Evolutionary conservation across 257 asterid species (phyloP), one percentile per base, ranked within the genome.

Genomic region (Solanum verrucosum): DNA sequence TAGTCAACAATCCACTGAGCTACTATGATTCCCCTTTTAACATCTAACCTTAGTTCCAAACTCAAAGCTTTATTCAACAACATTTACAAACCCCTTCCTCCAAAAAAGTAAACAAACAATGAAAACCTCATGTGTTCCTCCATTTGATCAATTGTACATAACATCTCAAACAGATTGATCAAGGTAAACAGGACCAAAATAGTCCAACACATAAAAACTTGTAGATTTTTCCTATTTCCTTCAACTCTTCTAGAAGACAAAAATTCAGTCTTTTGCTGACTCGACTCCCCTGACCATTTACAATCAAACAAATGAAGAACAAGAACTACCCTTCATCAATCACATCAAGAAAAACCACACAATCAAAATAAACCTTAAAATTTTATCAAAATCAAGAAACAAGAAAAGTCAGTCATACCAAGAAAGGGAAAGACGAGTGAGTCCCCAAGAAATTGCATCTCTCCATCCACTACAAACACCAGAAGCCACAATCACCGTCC

Each of bases 391-490:
- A 21, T 33, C 25, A 79, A 81, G 79, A 12, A 44, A 73, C 23
- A 56, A 25, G 34, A 35, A 67, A 84, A 29, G 13, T 7, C 67
- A 35, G 35, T 31, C 18, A 91, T 95, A 97, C 99, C 99, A 95
- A 87, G 96, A 95, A 67, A 97, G 94, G 87, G 96, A 96, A 72
- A 97, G 98, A 85, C 83, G 95, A 16, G 95, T 91, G 18, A 93
- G 95, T 18, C 98, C 99, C 95, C 96, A 97, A 88, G 94, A 94
- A 89, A 97, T 84, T 13, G 99, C 96, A 87, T 97, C 99, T 91
- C 98, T 96, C 99, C 99, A 97, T 56, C 98, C 99, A 91, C 91
- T 93, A 49, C 99, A 97, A 83, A 97, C 99, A 90, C 95, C 99
- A 92, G 99, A 97, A 90, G 98, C 98, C 67, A 95, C 94, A 85